Evolutionary conservation across 2,329 filamentous ascomycete genomes (phyloP).

Genomic region (Venturia pyrina): DNA sequence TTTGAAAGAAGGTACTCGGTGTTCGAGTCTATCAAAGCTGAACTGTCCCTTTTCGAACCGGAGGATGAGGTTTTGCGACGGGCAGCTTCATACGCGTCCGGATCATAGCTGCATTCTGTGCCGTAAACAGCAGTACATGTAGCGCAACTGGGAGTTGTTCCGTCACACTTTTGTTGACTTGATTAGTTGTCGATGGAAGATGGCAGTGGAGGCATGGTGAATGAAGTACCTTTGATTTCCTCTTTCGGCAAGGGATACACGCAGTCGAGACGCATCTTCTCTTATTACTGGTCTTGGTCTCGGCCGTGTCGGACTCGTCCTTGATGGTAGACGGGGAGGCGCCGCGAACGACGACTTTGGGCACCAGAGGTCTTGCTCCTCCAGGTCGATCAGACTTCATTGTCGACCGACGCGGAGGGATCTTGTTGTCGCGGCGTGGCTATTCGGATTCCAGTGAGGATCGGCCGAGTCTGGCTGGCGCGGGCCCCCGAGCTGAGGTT

Average conservation of each 20-base stretch:
- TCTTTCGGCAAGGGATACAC: conserved; percentile 6
- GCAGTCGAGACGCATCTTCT: conserved; percentile 9
- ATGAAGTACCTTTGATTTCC: neutral
- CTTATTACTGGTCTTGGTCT: neutral
- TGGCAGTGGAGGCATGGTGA: neutral
- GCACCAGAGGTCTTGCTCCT: neutral
- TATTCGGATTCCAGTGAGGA: neutral
- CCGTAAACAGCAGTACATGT: conserved; percentile 42
- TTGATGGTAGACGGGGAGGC: neutral
- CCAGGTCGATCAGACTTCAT: neutral
- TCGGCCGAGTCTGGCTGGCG: neutral
- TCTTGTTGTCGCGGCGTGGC: neutral
- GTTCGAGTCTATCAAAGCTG: conserved; percentile 14
- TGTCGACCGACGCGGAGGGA: neutral
- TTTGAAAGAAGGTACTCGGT: conserved; percentile 21
- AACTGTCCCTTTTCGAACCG: conserved; percentile 29
- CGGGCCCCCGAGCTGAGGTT: too few species aligned
- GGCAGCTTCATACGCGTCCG: conserved; percentile 20
- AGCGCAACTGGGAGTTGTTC: conserved; percentile 37
- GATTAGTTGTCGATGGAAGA: neutral
- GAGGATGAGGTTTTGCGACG: conserved; percentile 24
- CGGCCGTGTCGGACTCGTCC: neutral
- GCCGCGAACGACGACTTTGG: neutral
- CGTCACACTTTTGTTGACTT: conserved; percentile 34
- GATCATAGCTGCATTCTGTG: conserved; percentile 40